These are phyloP conservation scores for Raphanus raphanistrum DNA, from an alignment of 345 rosid genomes.

Conservation along the genomic window DNA sequence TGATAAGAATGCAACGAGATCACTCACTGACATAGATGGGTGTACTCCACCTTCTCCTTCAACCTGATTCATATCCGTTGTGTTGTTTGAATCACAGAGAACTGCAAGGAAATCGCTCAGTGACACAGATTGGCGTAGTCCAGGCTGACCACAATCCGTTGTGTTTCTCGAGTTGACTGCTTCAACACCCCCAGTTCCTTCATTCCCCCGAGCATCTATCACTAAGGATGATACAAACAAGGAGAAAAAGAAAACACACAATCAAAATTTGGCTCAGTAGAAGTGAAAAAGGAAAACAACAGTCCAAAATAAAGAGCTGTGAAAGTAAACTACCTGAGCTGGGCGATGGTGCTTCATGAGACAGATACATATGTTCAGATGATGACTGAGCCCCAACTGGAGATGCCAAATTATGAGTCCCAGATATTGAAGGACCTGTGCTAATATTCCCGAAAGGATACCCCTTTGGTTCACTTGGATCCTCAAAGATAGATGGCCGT, in stretches of 20 bases:
- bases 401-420: slow-evolving; percentile 63
- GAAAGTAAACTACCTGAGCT: slow-evolving; percentile 67
- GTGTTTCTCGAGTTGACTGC: slow-evolving; percentile 61
- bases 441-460: slow-evolving; percentile 46
- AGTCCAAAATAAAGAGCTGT: background rate
- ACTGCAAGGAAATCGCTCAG: background rate
- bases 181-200: slow-evolving; percentile 56
- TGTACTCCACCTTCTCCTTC: slow-evolving; percentile 65
- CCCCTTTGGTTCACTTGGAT: slow-evolving; percentile 57
- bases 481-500: slow-evolving; percentile 66
- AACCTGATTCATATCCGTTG: slow-evolving; percentile 61
- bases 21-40: slow-evolving; percentile 88
- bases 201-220: slow-evolving; percentile 63
- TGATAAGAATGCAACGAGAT: slow-evolving; percentile 48
- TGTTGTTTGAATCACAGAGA: slow-evolving; percentile 41
- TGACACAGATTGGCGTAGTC: slow-evolving; percentile 25
- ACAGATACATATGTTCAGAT: slow-evolving; percentile 59
- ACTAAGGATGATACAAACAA: slow-evolving; percentile 32
- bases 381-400: slow-evolving; percentile 73
- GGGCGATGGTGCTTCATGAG: slow-evolving; percentile 81
- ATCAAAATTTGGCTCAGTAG: background rate
- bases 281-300: slow-evolving; percentile 1
- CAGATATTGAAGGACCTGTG: slow-evolving; percentile 49
- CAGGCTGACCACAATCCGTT: slow-evolving; percentile 58
- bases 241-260: slow-evolving; percentile 1